Evolutionary conservation across 345 rosid genomes (phyloP).

Genomic region (Heritiera littoralis): DNA sequence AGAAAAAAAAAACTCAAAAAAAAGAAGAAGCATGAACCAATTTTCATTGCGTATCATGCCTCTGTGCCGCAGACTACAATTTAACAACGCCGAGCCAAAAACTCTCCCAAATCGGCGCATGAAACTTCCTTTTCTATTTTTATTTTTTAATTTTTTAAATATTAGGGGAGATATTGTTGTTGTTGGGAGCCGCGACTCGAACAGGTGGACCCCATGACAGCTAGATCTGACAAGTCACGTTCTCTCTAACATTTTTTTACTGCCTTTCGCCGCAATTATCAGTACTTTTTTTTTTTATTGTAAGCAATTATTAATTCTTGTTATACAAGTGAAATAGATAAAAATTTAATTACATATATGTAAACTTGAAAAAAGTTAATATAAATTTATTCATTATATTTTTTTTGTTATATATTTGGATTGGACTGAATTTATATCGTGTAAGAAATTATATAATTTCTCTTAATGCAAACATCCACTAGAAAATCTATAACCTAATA

Average conservation of each 20-base stretch:
- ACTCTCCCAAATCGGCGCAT: background rate
- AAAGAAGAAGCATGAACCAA: too few species aligned
- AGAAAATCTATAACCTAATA: too few species aligned
- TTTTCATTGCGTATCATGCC: background rate
- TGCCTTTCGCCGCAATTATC: background rate
- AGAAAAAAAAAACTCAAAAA: too few species aligned
- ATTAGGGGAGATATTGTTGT: constrained; percentile 2
- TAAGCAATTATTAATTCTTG: background rate
- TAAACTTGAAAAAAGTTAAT: too few species aligned
- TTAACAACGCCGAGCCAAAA: background rate
- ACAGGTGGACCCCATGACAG: constrained; percentile 33
- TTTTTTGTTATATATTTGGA: too few species aligned
- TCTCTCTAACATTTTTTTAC: too few species aligned
- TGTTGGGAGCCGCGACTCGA: constrained; percentile 20
- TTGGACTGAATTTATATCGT: too few species aligned
- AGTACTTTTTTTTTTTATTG: too few species aligned
- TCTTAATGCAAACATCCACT: background rate
- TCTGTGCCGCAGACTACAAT: background rate
- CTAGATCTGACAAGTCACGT: constrained; percentile 34
- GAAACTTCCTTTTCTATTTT: background rate
- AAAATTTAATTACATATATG: too few species aligned
- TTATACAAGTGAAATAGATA: too few species aligned
- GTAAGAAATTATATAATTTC: too few species aligned
- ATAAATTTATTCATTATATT: too few species aligned
- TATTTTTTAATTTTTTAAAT: background rate